Evolutionary conservation across 176 grass and related monocot species (phyloP).

Genomic region (Paspalum vaginatum): DNA sequence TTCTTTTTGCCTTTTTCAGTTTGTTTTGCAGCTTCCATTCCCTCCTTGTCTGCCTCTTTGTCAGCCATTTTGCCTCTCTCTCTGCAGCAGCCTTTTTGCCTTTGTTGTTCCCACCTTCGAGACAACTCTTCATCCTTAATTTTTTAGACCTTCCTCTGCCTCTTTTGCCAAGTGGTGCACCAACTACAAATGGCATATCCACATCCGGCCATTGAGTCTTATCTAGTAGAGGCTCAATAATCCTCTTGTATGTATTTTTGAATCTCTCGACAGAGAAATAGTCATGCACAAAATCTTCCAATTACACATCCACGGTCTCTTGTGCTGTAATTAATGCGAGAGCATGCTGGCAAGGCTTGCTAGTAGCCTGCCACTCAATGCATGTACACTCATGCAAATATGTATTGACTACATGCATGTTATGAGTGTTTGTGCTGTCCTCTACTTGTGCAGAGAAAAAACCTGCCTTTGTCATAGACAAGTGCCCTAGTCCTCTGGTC

Average conservation of each 20-base stretch:
- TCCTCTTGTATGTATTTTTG: too few species aligned
- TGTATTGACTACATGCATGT: not conserved
- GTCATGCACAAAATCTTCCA: not conserved
- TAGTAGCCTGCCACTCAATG: not conserved
- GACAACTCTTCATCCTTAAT: too few species aligned
- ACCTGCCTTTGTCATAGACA: not conserved
- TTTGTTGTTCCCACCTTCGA: too few species aligned
- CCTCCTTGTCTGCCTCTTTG: not conserved
- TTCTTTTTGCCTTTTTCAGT: too few species aligned
- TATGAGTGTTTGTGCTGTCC: not conserved
- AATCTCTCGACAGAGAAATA: too few species aligned
- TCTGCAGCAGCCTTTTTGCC: too few species aligned
- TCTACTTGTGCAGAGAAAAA: not conserved
- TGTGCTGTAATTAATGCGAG: not conserved
- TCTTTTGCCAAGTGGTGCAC: too few species aligned
- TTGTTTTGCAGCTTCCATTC: not conserved
- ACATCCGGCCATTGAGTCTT: too few species aligned
- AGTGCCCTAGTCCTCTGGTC: not conserved
- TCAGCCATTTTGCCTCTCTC: not conserved
- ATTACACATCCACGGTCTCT: not conserved
- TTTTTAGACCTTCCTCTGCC: too few species aligned
- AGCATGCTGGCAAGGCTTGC: not conserved
- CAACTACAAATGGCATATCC: too few species aligned
- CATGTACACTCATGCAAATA: not conserved
- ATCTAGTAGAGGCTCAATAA: too few species aligned